Base-by-base conservation (phyloP, 2,329 filamentous ascomycete species). In the Aphanocladium album region DNA sequence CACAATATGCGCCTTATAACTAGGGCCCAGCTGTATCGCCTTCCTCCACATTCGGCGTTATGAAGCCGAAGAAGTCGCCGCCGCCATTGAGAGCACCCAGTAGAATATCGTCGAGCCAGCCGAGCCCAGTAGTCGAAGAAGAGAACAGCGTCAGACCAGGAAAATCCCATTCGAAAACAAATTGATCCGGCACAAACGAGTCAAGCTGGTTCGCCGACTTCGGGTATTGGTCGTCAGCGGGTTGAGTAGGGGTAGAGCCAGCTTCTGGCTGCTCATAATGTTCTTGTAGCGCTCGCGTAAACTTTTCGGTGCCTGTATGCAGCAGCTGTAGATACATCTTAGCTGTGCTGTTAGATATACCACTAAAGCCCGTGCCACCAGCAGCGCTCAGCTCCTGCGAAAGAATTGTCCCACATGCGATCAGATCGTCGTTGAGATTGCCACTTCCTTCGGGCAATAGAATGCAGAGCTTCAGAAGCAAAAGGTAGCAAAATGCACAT, bases 151-250 rank as follows among this genome's bases (percentile, higher is more conserved):
- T 82, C 39, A 84, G 65, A 0, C 80, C 81, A 0, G 81, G 81
- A 62, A 84, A 84, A 62, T 83, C 80, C 81, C 80, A 84, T 61
- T 83, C 81, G n/a, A 82, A 79, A 0, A 82, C 76, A 62, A 84
- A 84, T 60, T 84, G 79, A 63, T 79, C 78, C 0, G 81, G 81
- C 1, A 81, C 75, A 68, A 83, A 84, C 9, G 76, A 77, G 57
- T 83, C 79, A 35, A 83, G 74, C 52, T 82, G 81, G 1, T 79
- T 77, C 19, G 61, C 43, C 54, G 50, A 14, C 37, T 25, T 41
- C n/a, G 21, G n/a, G 25, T 3, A 54, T n/a, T 33, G 8, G 14
- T 37, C 21, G 5, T 54, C 21, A 16, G 35, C 16, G 12, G 3
- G 11, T 5, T 39, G 35, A 39, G 35, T 11, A 3, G 9, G 12